phyloP scores from a whole-genome alignment of 129 eudicot genomes.

The Erigeron canadensis region DNA sequence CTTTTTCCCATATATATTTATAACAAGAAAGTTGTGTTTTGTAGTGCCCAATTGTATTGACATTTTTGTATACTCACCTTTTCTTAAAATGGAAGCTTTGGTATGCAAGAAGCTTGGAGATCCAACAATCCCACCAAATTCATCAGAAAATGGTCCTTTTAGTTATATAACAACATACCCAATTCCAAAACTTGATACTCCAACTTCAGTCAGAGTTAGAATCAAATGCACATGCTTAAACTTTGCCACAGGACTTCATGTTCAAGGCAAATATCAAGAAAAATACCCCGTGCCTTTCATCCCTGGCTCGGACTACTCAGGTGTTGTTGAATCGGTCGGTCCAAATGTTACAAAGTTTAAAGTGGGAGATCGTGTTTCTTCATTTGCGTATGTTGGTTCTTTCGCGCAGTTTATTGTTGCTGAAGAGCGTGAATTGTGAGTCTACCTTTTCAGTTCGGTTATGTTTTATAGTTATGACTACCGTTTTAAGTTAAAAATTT shows the following conservation, averaged over 20 bases:
- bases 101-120: slow-evolving; percentile 74
- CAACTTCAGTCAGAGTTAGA: slow-evolving; percentile 59
- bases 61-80: not conserved
- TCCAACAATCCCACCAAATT: slow-evolving; percentile 55
- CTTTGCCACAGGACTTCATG: slow-evolving; percentile 72
- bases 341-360: slow-evolving; percentile 54
- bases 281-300: slow-evolving; percentile 67
- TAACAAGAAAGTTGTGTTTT: not conserved
- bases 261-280: slow-evolving; percentile 82
- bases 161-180: slow-evolving; percentile 53
- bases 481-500: not conserved
- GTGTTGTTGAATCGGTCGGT: slow-evolving; percentile 73
- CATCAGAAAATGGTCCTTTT: slow-evolving; percentile 48
- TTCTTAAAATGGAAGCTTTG: slow-evolving; percentile 67
- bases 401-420: slow-evolving; percentile 76
- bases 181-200: slow-evolving; percentile 54
- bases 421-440: slow-evolving; percentile 70
- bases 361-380: slow-evolving; percentile 73
- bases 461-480: not conserved
- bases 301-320: slow-evolving; percentile 85
- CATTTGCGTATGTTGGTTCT: slow-evolving; percentile 54
- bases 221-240: slow-evolving; percentile 77
- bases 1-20: too few relatives aligned
- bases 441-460: not conserved
- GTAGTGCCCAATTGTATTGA: not conserved